phyloP scores from a whole-genome alignment of 495 filamentous ascomycete genomes.

The Penicillium pulvis region DNA sequence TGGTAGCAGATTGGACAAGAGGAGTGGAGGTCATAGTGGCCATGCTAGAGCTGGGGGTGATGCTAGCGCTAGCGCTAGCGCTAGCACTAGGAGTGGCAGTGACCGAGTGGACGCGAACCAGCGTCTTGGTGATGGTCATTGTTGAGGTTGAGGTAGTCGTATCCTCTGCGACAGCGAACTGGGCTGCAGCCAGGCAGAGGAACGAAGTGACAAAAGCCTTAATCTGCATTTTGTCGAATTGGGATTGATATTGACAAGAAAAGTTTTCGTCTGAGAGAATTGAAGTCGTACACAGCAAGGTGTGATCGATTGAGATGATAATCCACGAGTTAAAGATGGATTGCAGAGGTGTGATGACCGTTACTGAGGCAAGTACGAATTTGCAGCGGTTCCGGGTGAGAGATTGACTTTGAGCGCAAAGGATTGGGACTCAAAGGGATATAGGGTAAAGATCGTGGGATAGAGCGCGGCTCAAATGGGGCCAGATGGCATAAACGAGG shows the following conservation, averaged over 20 bases:
- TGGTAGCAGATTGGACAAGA: slow-evolving; percentile 18
- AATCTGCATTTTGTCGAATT: slow-evolving; percentile 39
- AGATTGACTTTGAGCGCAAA: background rate
- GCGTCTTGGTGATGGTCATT: slow-evolving; percentile 38
- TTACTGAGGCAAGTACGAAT: background rate
- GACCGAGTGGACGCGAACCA: slow-evolving; percentile 34
- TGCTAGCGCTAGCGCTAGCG: slow-evolving; percentile 14
- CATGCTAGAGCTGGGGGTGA: slow-evolving; percentile 15
- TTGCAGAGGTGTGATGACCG: background rate
- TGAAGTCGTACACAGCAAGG: background rate
- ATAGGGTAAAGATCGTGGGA: slow-evolving; percentile 1
- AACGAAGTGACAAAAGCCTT: slow-evolving; percentile 35
- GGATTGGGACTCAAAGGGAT: slow-evolving; percentile 8
- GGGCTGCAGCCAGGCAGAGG: slow-evolving; percentile 39
- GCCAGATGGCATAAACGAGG: slow-evolving; percentile 21
- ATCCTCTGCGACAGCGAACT: slow-evolving; percentile 27
- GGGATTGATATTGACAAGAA: slow-evolving; percentile 2
- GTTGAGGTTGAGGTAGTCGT: slow-evolving; percentile 34
- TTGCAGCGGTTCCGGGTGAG: background rate
- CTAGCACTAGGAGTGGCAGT: slow-evolving; percentile 27
- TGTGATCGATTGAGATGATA: background rate
- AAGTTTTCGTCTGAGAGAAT: slow-evolving; percentile 3
- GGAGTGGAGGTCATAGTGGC: slow-evolving; percentile 24
- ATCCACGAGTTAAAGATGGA: background rate
- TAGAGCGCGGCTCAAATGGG: slow-evolving; percentile 32